Evolutionary conservation across 495 filamentous ascomycete species (phyloP).

Genomic region (Geoglossum glabrum): DNA sequence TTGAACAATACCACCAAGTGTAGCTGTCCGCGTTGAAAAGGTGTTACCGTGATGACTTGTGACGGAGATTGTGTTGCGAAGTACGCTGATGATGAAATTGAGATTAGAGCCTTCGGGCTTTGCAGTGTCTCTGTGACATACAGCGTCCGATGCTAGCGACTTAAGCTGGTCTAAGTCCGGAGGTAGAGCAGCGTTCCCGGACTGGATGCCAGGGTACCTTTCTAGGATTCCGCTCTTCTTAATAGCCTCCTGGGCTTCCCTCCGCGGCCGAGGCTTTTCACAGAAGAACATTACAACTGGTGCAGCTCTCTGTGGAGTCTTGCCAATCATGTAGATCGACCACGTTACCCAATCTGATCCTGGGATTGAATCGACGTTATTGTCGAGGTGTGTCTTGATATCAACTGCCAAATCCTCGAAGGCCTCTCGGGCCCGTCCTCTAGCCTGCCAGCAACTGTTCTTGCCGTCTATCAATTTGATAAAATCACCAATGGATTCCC

Average conservation of each 20-base stretch:
- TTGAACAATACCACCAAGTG: too few relatives aligned
- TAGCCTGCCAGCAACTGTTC: constrained; percentile 7
- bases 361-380: constrained; percentile 2
- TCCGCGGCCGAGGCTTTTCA: not conserved
- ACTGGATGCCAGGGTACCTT: not conserved
- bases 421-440: constrained; percentile 1
- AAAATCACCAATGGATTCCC: constrained; percentile 2
- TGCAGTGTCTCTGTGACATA: not conserved
- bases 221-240: constrained; percentile 3
- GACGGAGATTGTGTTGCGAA: too few relatives aligned
- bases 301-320: not conserved
- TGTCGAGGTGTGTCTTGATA: constrained; percentile 7
- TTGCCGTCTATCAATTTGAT: constrained; percentile 1
- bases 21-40: too few relatives aligned
- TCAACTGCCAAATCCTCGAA: constrained; percentile 1
- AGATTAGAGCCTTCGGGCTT: too few relatives aligned
- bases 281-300: constrained; percentile 8
- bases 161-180: constrained; percentile 6
- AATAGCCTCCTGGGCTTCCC: not conserved
- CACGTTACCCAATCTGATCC: constrained; percentile 4
- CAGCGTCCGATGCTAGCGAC: not conserved
- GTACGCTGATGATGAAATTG: too few relatives aligned
- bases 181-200: not conserved
- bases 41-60: too few relatives aligned
- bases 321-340: constrained; percentile 9